These are phyloP conservation scores for Boletus coccyginus DNA, from an alignment of 768 basidiomycete species.

Conservation along the genomic window DNA sequence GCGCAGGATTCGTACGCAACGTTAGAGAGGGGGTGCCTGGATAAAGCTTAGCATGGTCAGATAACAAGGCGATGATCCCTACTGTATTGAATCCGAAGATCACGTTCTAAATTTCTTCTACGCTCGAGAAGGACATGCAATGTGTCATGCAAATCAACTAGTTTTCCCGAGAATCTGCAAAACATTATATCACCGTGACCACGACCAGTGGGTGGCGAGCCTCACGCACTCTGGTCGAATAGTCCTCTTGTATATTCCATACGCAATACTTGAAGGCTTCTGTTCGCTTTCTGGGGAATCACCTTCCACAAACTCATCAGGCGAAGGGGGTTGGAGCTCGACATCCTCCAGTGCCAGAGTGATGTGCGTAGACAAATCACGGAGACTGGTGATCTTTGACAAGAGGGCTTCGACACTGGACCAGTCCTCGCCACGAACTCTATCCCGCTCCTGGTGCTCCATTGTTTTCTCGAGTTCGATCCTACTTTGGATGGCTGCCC, in stretches of 20 bases:
- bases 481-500: constrained; percentile 51
- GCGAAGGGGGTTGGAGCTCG: constrained; percentile 18
- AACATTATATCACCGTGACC: neutral
- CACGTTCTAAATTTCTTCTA: constrained; percentile 52
- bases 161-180: constrained; percentile 57
- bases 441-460: constrained; percentile 37
- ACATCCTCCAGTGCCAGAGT: constrained; percentile 41
- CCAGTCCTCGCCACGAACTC: constrained; percentile 46
- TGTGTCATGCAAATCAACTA: constrained; percentile 46
- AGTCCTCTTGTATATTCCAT: constrained; percentile 43
- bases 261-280: constrained; percentile 24
- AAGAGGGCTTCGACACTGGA: constrained; percentile 51
- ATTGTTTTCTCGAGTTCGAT: constrained; percentile 55
- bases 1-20: constrained; percentile 61
- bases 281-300: constrained; percentile 13
- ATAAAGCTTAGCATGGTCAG: constrained; percentile 8
- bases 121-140: constrained; percentile 44
- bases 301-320: constrained; percentile 25
- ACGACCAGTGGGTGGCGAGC: neutral
- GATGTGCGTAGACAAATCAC: constrained; percentile 55
- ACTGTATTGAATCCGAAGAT: constrained; percentile 57
- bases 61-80: constrained; percentile 8
- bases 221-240: constrained; percentile 63
- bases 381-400: constrained; percentile 49
- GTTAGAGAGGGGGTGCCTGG: constrained; percentile 72